Percentiles rank a stretch among this genome's conserved stretches.
Conservation (phyloP, 305 asterid genomes). For the Petunia hybrid region DNA sequence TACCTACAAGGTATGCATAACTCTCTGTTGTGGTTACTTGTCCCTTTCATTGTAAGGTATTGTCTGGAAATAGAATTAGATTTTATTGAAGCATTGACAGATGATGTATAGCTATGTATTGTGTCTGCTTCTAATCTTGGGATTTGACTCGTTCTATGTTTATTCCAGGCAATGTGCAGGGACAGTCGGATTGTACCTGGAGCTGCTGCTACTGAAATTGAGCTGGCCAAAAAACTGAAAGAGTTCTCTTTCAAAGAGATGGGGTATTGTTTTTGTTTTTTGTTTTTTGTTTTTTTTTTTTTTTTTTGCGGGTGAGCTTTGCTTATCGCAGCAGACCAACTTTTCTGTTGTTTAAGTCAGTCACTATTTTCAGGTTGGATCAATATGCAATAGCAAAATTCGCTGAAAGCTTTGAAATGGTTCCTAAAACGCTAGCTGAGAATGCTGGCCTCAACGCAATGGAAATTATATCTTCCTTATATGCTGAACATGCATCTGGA, state of each 20-base stretch:
- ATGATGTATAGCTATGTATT: conserved; percentile 3
- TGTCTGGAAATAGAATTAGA: background rate
- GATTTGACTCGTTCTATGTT: conserved; percentile 35
- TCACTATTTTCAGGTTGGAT: conserved; percentile 70
- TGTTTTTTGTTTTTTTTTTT: background rate
- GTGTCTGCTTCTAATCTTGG: conserved; percentile 8
- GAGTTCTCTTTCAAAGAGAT: conserved; percentile 93
- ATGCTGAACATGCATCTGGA: conserved; percentile 93
- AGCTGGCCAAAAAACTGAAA: conserved; percentile 85
- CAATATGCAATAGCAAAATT: conserved; percentile 95
- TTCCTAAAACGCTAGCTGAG: conserved; percentile 91
- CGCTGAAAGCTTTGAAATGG: conserved; percentile 96
- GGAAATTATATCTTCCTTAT: conserved; percentile 86
- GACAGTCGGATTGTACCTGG: conserved; percentile 95
- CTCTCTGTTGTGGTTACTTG: conserved; percentile 18
- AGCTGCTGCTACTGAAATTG: conserved; percentile 98
- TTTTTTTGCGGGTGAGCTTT: background rate
- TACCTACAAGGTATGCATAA: conserved; percentile 71
- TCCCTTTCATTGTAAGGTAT: conserved; percentile 15
- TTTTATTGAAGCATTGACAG: conserved; percentile 5
- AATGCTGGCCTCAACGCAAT: conserved; percentile 98
- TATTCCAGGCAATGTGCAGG: conserved; percentile 93
- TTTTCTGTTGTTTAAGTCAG: conserved; percentile 22
- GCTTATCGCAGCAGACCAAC: background rate
- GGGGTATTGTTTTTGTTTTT: conserved; percentile 60